A percentile compares a stretch with the other conserved stretches of the same genome.
Evolutionary conservation across 352 stramenopile genomes (phyloP).

Genomic region (Phytopythium delawarense): DNA sequence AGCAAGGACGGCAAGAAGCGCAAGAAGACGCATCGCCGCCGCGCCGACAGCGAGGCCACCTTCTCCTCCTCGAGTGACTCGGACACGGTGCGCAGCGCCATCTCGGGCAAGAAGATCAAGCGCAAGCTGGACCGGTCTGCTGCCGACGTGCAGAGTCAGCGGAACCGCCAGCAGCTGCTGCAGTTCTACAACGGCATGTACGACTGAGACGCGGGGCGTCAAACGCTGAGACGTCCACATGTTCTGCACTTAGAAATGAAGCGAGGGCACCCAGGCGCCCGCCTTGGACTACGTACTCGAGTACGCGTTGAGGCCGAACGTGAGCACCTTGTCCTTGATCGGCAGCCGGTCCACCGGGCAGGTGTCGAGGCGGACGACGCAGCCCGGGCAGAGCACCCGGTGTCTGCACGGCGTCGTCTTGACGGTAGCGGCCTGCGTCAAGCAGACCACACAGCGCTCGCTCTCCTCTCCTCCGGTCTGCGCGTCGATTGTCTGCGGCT

Average conservation of each 20-base stretch:
- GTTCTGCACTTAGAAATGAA: not conserved
- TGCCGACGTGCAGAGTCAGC: conserved; percentile 57
- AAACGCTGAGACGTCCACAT: not conserved
- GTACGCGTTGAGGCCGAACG: conserved; percentile 54
- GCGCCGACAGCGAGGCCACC: conserved; percentile 15
- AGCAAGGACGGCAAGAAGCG: conserved; percentile 30
- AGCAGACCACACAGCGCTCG: conserved; percentile 52
- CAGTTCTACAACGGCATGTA: conserved; percentile 89
- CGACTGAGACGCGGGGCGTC: conserved; percentile 27
- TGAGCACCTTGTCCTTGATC: conserved; percentile 64
- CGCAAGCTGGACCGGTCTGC: conserved; percentile 60
- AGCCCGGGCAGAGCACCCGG: conserved; percentile 53
- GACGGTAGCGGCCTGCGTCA: conserved; percentile 39
- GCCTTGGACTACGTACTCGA: not conserved
- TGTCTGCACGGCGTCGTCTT: conserved; percentile 57
- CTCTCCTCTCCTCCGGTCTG: conserved; percentile 6
- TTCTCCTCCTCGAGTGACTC: conserved; percentile 41
- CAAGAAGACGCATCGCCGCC: conserved; percentile 21
- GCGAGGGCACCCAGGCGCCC: not conserved
- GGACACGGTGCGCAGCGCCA: conserved; percentile 71
- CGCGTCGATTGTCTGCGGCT: not conserved
- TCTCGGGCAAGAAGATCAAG: conserved; percentile 87
- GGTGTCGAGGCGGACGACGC: conserved; percentile 36
- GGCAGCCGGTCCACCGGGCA: conserved; percentile 58
- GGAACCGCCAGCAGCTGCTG: conserved; percentile 73